These are phyloP conservation scores for Protomyces macrosporus DNA, from an alignment of 1,139 yeast species.

Conservation along the genomic window DNA sequence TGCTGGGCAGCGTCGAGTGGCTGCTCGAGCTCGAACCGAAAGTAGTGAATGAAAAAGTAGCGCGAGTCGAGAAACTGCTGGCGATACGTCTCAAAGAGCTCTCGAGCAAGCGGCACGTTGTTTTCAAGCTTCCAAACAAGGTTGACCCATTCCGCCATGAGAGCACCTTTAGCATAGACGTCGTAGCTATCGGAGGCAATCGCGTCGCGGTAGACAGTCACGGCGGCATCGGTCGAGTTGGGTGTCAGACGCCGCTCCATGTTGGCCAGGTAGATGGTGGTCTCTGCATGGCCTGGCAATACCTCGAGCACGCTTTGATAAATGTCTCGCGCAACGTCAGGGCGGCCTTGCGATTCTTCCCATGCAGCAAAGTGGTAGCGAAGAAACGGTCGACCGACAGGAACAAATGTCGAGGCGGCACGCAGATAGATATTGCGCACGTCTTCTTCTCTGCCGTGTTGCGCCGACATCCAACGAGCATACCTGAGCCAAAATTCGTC, in stretches of 20 bases:
- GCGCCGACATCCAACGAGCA: constrained; percentile 44
- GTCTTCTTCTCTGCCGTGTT: constrained; percentile 32
- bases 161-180: constrained; percentile 31
- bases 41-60: constrained; percentile 38
- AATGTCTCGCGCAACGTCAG: constrained; percentile 37
- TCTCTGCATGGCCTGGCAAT: constrained; percentile 38
- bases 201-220: constrained; percentile 31
- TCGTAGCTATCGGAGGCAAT: constrained; percentile 36
- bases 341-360: constrained; percentile 38
- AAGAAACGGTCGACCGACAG: constrained; percentile 37
- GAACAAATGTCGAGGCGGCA: constrained; percentile 38
- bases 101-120: constrained; percentile 34
- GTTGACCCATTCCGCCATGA: constrained; percentile 34
- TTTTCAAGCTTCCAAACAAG: constrained; percentile 34
- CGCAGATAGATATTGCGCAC: constrained; percentile 37
- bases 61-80: constrained; percentile 33
- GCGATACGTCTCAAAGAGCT: constrained; percentile 32
- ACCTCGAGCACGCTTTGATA: constrained; percentile 35
- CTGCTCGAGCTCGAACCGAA: constrained; percentile 36
- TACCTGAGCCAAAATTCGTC: constrained; percentile 61
- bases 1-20: constrained; percentile 29
- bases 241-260: constrained; percentile 31
- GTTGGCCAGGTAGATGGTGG: constrained; percentile 34
- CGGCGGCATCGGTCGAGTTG: constrained; percentile 31
- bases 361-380: constrained; percentile 40